Conservation (phyloP, 441 rosid species). For the Euphorbia corollata region DNA sequence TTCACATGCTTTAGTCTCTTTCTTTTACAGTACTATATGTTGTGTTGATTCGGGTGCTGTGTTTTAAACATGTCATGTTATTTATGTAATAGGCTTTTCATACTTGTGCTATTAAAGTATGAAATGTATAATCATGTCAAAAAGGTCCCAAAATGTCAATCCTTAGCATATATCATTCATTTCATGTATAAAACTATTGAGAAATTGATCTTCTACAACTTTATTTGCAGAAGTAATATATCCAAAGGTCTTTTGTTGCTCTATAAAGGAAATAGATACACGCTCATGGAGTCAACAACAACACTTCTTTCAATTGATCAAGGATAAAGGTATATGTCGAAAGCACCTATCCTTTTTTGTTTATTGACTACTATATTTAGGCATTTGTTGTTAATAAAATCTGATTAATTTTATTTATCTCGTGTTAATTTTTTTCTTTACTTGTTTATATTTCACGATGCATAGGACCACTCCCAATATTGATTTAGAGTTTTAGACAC, state of each 20-base stretch:
- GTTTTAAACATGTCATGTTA: too few relatives aligned
- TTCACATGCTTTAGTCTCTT: background rate
- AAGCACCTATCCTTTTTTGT: background rate
- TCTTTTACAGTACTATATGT: too few relatives aligned
- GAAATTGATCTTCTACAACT: background rate
- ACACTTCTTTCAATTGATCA: too few relatives aligned
- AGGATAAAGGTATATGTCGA: background rate
- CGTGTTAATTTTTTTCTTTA: background rate
- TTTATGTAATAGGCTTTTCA: too few relatives aligned
- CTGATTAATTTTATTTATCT: background rate
- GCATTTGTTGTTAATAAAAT: background rate
- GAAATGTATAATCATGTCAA: too few relatives aligned
- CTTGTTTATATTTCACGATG: background rate
- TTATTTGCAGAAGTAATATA: slow-evolving; percentile 7
- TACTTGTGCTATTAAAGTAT: too few relatives aligned
- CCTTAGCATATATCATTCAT: background rate
- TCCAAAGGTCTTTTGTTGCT: too few relatives aligned
- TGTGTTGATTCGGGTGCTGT: too few relatives aligned
- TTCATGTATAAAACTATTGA: background rate
- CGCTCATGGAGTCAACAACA: background rate
- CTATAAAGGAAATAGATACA: background rate
- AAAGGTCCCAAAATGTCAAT: too few relatives aligned
- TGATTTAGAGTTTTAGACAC: background rate
- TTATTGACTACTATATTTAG: background rate
- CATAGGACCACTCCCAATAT: background rate